Conservation (phyloP, 352 stramenopile genomes). For the Pythium rhizo-oryzae region DNA sequence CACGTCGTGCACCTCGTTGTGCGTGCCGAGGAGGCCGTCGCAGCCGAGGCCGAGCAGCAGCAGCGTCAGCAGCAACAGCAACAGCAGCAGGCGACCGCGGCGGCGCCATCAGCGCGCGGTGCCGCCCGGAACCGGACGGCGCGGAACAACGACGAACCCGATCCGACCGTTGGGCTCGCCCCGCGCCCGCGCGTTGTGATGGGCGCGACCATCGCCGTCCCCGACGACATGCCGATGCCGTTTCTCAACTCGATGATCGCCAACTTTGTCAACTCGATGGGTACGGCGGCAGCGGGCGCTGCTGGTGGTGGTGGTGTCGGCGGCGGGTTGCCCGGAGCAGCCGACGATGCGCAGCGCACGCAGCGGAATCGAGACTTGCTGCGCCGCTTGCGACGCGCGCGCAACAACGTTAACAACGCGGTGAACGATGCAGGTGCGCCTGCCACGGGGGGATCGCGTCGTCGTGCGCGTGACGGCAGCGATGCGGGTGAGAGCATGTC, state of each 20-base stretch:
- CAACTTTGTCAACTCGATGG: constrained; percentile 62
- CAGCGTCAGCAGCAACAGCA: constrained; percentile 7
- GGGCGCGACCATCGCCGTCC: constrained; percentile 74
- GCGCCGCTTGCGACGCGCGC: constrained; percentile 19
- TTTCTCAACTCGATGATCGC: constrained; percentile 86
- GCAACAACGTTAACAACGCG: not conserved
- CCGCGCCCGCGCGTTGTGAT: constrained; percentile 58
- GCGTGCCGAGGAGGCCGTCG: constrained; percentile 38
- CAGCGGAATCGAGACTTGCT: constrained; percentile 29
- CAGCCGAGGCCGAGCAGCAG: not conserved
- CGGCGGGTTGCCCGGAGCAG: not conserved
- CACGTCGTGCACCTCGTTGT: constrained; percentile 83
- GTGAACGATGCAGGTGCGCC: not conserved
- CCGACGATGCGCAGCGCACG: constrained; percentile 5
- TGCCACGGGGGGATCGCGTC: constrained; percentile 2
- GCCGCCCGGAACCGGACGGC: not conserved
- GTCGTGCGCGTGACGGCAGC: constrained; percentile 16
- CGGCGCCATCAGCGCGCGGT: not conserved
- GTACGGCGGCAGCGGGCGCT: constrained; percentile 5
- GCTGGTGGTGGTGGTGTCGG: not conserved
- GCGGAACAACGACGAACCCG: constrained; percentile 74
- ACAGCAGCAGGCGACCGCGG: not conserved
- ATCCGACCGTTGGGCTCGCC: constrained; percentile 41
- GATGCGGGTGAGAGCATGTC: constrained; percentile 16
- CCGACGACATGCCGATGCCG: constrained; percentile 74